phyloP scores from a whole-genome alignment of 2,329 filamentous ascomycete species.

The Stagonosporopsis cucurbitacearum region DNA sequence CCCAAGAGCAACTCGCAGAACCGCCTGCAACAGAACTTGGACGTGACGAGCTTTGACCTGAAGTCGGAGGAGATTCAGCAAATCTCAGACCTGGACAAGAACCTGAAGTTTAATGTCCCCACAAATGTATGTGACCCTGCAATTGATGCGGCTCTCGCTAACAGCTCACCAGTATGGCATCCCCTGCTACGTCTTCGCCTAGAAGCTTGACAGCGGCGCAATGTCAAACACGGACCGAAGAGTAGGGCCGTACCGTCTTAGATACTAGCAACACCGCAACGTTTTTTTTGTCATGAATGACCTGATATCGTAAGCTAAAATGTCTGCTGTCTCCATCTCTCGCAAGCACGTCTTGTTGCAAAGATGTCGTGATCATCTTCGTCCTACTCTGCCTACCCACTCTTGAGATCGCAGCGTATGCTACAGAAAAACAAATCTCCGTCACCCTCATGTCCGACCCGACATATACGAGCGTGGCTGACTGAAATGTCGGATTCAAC shows the following conservation, averaged over 20 bases:
- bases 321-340: not conserved
- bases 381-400: not conserved
- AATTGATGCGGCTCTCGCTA: slow-evolving; percentile 16
- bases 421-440: not conserved
- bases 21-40: slow-evolving; percentile 34
- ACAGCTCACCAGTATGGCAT: slow-evolving; percentile 42
- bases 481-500: not conserved
- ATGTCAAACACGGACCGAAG: slow-evolving; percentile 7
- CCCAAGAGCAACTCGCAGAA: slow-evolving; percentile 43
- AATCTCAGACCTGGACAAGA: slow-evolving; percentile 44
- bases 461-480: not conserved
- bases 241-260: slow-evolving; percentile 3
- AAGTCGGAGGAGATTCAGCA: slow-evolving; percentile 30
- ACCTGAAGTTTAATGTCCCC: slow-evolving; percentile 44
- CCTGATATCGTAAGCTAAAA: not conserved
- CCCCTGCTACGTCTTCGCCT: slow-evolving; percentile 46
- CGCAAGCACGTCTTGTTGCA: not conserved
- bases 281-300: not conserved
- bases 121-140: slow-evolving; percentile 39
- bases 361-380: not conserved
- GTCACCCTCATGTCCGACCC: not conserved
- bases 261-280: not conserved
- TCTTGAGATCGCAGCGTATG: not conserved
- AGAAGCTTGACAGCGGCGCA: slow-evolving; percentile 17
- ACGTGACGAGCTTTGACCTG: slow-evolving; percentile 41